Evolutionary conservation across 2,329 filamentous ascomycete genomes (phyloP).

Genomic region (Talaromyces sp.): DNA sequence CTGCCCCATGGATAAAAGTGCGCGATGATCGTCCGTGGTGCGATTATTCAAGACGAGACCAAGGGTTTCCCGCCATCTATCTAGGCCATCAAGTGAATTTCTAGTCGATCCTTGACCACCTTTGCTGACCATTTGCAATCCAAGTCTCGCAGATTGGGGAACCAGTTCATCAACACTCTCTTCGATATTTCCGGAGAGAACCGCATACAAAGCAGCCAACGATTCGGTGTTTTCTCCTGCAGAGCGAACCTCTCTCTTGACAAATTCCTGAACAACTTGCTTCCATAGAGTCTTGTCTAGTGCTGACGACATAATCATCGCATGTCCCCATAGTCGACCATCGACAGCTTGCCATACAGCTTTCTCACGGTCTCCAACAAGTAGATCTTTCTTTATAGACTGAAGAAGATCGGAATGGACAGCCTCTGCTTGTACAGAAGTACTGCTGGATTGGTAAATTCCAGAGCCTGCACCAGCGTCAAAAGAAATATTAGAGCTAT

Average conservation of each 20-base stretch:
- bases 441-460: slow-evolving; percentile 30
- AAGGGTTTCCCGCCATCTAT: slow-evolving; percentile 91
- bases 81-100: slow-evolving; percentile 76
- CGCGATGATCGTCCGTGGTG: slow-evolving; percentile 71
- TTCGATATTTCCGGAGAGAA: slow-evolving; percentile 88
- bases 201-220: slow-evolving; percentile 84
- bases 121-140: slow-evolving; percentile 83
- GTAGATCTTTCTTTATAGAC: slow-evolving; percentile 66
- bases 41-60: slow-evolving; percentile 83
- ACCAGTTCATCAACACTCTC: slow-evolving; percentile 96
- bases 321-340: slow-evolving; percentile 92
- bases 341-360: slow-evolving; percentile 93
- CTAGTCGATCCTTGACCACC: slow-evolving; percentile 57
- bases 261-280: slow-evolving; percentile 90
- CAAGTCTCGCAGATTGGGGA: slow-evolving; percentile 83
- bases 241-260: slow-evolving; percentile 88
- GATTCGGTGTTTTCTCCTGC: slow-evolving; percentile 76
- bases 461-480: slow-evolving; percentile 23
- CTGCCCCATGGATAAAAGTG: slow-evolving; percentile 73
- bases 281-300: slow-evolving; percentile 73
- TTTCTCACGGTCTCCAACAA: slow-evolving; percentile 79
- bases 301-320: slow-evolving; percentile 83
- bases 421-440: slow-evolving; percentile 55
- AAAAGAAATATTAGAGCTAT: slow-evolving; percentile 19
- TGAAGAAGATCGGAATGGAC: slow-evolving; percentile 67